Conservation (phyloP, 345 rosid species). For the Citrus australasica region DNA sequence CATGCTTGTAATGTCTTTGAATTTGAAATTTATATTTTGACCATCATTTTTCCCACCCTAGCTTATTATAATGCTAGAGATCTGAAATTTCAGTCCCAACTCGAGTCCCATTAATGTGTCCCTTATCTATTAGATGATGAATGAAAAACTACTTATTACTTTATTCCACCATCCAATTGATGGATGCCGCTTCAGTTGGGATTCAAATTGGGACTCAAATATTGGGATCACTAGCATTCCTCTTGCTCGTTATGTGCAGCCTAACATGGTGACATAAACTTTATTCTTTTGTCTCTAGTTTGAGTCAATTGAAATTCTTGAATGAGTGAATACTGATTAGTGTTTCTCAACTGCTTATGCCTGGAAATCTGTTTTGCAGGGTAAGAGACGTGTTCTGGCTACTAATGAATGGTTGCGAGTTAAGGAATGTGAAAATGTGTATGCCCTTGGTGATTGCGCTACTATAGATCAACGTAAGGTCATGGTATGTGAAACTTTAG, state of each 20-base stretch:
- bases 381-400: constrained; percentile 62
- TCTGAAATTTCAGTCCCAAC: too few species aligned
- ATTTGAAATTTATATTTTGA: not conserved
- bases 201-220: too few species aligned
- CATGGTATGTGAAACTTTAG: constrained; percentile 46
- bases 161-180: too few species aligned
- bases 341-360: constrained; percentile 2
- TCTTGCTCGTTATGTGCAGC: not conserved
- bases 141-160: too few species aligned
- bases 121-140: too few species aligned
- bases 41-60: constrained; percentile 2
- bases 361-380: constrained; percentile 33
- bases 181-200: too few species aligned
- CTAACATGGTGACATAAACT: not conserved
- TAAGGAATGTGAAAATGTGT: constrained; percentile 73
- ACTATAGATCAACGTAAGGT: constrained; percentile 84
- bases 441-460: constrained; percentile 96
- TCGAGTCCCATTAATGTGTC: too few species aligned
- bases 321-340: not conserved
- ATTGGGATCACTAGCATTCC: too few species aligned
- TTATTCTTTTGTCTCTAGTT: constrained; percentile 1
- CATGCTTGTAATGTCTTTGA: not conserved
- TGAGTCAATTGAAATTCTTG: not conserved
- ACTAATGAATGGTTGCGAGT: constrained; percentile 92
- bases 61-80: not conserved